A percentile compares a stretch with the other conserved stretches of the same genome.
Conservation (phyloP, 176 grass and related monocot species). For the Chloris gayana region DNA sequence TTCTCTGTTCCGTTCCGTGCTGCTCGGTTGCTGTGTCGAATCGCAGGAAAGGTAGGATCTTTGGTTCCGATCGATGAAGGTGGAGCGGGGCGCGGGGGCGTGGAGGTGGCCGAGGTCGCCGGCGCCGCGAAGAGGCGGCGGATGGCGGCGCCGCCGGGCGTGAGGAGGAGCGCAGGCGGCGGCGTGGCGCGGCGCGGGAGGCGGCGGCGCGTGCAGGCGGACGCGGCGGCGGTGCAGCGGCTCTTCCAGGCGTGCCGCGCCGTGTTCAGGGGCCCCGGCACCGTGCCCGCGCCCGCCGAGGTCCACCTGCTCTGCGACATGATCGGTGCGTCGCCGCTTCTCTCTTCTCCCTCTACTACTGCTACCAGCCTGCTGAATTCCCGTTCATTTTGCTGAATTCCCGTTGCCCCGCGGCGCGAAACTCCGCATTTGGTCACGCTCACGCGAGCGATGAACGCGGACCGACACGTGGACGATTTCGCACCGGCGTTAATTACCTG, state of each 20-base stretch:
- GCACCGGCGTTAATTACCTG: neutral
- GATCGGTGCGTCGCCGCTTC: constrained; percentile 43
- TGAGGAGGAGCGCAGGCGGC: neutral
- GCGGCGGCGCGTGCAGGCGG: constrained; percentile 67
- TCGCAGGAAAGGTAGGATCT: neutral
- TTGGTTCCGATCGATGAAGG: constrained; percentile 48
- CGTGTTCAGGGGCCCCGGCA: constrained; percentile 75
- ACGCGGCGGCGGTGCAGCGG: constrained; percentile 52
- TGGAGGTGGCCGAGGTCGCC: constrained; percentile 1
- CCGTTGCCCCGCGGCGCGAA: neutral
- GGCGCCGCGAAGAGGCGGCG: constrained; percentile 36
- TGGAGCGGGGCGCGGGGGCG: constrained; percentile 42
- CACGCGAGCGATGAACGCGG: neutral
- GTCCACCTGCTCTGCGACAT: constrained; percentile 59
- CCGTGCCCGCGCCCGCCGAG: constrained; percentile 62
- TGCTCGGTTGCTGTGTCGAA: neutral
- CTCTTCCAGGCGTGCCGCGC: constrained; percentile 81
- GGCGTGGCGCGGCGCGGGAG: constrained; percentile 13
- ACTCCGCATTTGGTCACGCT: neutral
- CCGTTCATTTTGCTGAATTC: too few relatives aligned
- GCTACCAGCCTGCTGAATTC: neutral
- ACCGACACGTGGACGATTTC: neutral
- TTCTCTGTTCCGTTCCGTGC: neutral
- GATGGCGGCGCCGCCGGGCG: neutral
- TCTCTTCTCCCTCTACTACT: neutral